Percentiles rank a stretch among this genome's conserved stretches.
Evolutionary conservation across 2,329 filamentous ascomycete species (phyloP).

Genomic region (Colletotrichum agaves): DNA sequence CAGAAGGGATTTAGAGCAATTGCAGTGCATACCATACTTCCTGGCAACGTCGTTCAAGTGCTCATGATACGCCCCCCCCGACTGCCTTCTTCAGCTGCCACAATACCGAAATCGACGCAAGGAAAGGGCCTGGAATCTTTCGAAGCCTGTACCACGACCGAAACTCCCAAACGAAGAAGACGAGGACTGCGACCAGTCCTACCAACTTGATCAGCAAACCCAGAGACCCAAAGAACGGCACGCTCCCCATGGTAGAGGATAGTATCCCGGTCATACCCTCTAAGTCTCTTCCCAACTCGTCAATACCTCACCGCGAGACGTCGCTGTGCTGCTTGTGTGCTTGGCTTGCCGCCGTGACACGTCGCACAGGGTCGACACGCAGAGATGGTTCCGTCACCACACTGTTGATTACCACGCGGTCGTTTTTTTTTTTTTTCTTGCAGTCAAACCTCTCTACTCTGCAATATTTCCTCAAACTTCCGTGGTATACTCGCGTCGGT

Average conservation of each 20-base stretch:
- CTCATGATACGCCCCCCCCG: conserved; percentile 41
- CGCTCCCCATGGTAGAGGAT: not conserved
- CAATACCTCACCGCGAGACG: not conserved
- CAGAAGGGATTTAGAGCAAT: fast-evolving
- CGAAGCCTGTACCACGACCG: conserved; percentile 44
- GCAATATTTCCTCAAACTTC: not conserved
- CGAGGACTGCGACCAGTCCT: not conserved
- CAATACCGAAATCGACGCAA: conserved; percentile 41
- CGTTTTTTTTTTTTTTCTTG: not conserved
- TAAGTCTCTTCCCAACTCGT: not conserved
- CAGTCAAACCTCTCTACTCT: not conserved
- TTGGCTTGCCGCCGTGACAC: conserved; percentile 7
- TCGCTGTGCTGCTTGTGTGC: conserved; percentile 10
- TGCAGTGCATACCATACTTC: conserved; percentile 22
- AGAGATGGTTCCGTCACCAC: not conserved
- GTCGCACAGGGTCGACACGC: not conserved
- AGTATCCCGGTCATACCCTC: conserved; percentile 4
- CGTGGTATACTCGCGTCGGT: not conserved
- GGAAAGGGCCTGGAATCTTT: conserved; percentile 45
- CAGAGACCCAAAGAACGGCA: not conserved
- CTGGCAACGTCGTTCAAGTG: conserved; percentile 43
- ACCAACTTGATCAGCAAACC: not conserved
- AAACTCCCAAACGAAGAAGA: conserved; percentile 34
- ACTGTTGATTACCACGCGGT: not conserved
- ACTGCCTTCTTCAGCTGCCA: conserved; percentile 43